These are phyloP conservation scores for Fusarium armeniacum DNA, from an alignment of 2,329 filamentous ascomycete species.

Conservation along the genomic window DNA sequence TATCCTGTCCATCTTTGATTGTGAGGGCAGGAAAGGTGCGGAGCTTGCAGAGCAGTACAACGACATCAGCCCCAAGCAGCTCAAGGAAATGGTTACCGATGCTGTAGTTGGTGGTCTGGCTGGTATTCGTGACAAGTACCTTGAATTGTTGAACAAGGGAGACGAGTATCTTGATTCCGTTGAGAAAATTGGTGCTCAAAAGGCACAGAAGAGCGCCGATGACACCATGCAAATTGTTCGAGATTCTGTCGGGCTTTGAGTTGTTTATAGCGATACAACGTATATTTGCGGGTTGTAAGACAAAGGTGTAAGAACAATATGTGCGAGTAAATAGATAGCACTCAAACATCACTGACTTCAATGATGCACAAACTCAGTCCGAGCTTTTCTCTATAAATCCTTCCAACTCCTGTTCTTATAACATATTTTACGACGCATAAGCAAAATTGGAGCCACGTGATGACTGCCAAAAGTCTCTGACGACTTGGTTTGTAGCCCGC, in stretches of 20 bases:
- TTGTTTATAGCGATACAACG: not conserved
- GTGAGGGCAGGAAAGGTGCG: slow-evolving; percentile 55
- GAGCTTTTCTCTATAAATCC: slow-evolving; percentile 4
- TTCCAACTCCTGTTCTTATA: not conserved
- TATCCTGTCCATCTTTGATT: slow-evolving; percentile 79
- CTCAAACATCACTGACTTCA: not conserved
- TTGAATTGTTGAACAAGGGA: slow-evolving; percentile 62
- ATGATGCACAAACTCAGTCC: not conserved
- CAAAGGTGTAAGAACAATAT: slow-evolving; percentile 13
- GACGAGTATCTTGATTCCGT: slow-evolving; percentile 70
- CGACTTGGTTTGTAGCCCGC: slow-evolving; percentile 74
- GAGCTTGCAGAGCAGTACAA: slow-evolving; percentile 59
- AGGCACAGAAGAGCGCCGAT: slow-evolving; percentile 73
- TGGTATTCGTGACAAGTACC: slow-evolving; percentile 70
- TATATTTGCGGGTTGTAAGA: slow-evolving; percentile 3
- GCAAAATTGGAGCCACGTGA: slow-evolving; percentile 73
- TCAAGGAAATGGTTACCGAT: slow-evolving; percentile 70
- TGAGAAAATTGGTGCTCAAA: slow-evolving; percentile 69
- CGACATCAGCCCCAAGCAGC: slow-evolving; percentile 55
- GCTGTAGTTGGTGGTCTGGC: slow-evolving; percentile 67
- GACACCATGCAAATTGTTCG: slow-evolving; percentile 69
- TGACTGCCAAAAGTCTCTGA: slow-evolving; percentile 80
- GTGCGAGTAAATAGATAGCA: slow-evolving; percentile 11
- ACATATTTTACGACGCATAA: slow-evolving; percentile 65
- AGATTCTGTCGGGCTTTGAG: slow-evolving; percentile 64